Base-by-base conservation (phyloP, 1,284 basidiomycete species). In the Xerocomus minutiporus region DNA sequence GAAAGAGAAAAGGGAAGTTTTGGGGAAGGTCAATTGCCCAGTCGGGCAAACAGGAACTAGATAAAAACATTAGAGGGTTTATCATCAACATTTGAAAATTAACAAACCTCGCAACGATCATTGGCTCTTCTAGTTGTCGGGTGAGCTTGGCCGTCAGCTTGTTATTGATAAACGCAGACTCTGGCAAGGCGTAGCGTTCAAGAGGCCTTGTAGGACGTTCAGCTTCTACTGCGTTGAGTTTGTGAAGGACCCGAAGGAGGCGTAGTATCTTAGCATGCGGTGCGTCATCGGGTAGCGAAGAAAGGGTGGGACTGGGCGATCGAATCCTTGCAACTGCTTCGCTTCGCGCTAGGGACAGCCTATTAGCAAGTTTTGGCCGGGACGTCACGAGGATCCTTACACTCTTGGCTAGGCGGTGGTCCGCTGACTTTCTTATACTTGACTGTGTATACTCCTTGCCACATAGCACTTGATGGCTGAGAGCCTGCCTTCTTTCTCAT, bases 131-230 rank as follows among this genome's bases (percentile, higher is more conserved):
- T 35, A 99, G 72, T 69, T 99, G 97, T 38, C 97, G 83, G n/a
- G 93, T 95, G 35, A 99, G 80, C 71, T 99, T 99, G 23, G 97
- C 97, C 1, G 94, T 95, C 43, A 99, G 76, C 73, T 99, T 98
- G 75, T 97, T 97, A 71, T 99, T 99, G 60, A 99, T 85, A 66
- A 99, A 99, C 0, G 90, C 82, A 1, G 86, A 82, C 56, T 94
- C 91, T 9, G 84, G 72, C 29, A 87, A 74, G 53, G 76, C 76
- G 34, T 81, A 75, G 51, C 77, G 83, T 36, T 81, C 78, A 6
- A 74, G 73, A 23, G 73, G 67, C 29, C 77, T 73, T 2, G 68
- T 61, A 12, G 74, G 68, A 15, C 84, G 80, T 63, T 91, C 87
- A 13, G 71, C 68, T 63, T 88, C 85, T 32, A 77, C 61, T 0